Base-by-base conservation (phyloP, 2,329 filamentous ascomycete species). In the Calonectria henricotiae region DNA sequence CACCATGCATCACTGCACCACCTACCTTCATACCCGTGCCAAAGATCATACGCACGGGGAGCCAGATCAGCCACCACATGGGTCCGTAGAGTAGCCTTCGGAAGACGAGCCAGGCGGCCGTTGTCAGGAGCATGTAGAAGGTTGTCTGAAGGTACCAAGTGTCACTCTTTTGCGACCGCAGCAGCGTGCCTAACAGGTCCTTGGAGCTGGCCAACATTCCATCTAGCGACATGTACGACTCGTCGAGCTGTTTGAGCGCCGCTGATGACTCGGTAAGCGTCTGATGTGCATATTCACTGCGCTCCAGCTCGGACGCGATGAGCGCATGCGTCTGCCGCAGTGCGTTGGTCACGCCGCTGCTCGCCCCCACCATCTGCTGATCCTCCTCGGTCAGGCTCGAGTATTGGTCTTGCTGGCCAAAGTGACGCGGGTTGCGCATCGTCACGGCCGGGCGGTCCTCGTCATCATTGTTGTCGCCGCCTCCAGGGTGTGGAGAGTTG, bases 141-240 rank as follows among this genome's bases (percentile, higher is more conserved):
- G 95, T 91, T 43, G 94, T 97, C 83, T 96, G 93, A 39, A 99
- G 89, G 80, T 99, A 99, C 96, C 96, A 99, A 2, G 95, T 98
- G 80, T 99, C 96, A 74, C 93, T 96, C 87, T 99, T 99, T 80
- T 97, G 94, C 73, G 94, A 96, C 71, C 90, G 90, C 55, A 98
- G 85, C 54, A 99, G 86, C 20, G 94, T 94, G 7, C 90, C 90
- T 8, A 98, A 89, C 20, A 99, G 86, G 66, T 91, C 91, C 73
- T 90, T 89, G 54, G 93, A 95, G 67, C 89, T 93, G 3, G 89
- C 87, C 43, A 99, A 87, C 79, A 98, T 88, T 13, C 89, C 89
- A 76, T 96, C 94, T 5, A 98, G 89, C 61, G 91, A 90, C 23
- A 87, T 90, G 83, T 99, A 99, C 43, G 90, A 92, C 77, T 97